Base-by-base conservation (phyloP, 2,329 filamentous ascomycete genomes). In the Fusarium sp. region DNA sequence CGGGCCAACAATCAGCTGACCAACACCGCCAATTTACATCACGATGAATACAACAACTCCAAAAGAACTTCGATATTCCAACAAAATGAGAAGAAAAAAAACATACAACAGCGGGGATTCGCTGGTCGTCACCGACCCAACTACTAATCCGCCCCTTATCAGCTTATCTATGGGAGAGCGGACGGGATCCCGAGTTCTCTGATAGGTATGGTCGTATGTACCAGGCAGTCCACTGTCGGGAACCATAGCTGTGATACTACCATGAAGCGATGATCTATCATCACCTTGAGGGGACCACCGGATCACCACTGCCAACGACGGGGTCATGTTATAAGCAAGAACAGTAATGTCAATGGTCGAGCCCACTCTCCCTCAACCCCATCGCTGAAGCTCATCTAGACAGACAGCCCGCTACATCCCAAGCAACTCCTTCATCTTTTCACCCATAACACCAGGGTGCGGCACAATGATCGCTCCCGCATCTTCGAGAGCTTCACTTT, bases 401-500 rank as follows among this genome's bases (percentile, higher is more conserved):
- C 25, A 22, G 20, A 10, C 17, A 25, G 14, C 17, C 33, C 29
- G 1, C 35, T 31, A 20, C 17, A 27, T 56, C 17, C 17, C 70
- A 8, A 83, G 73, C 22, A 83, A 67, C 10, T 69, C 62, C 22
- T 76, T 80, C 81, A 84, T 83, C 31, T 50, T 76, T 1, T 53
- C 36, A 0, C 82, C 82, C 81, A 83, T 82, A 0, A 80, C 71
- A 4, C 82, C 82, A 0, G 82, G 81, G 61, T 84, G 81, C 2
- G 81, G 78, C 8, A 84, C 82, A 5, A 84, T 62, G 1, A 81
- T 39, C 0, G 81, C 82, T 4, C 82, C 82, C 2, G 81, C 80
- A 15, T 80, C 72, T 38, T 77, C 74, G 7, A 84, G 71, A 0
- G 81, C 80, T 27, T 73, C 78, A 0, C 75, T 79, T 60, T 84